Base-by-base conservation (phyloP, 2,329 filamentous ascomycete species). In the Diaporthe capsici region DNA sequence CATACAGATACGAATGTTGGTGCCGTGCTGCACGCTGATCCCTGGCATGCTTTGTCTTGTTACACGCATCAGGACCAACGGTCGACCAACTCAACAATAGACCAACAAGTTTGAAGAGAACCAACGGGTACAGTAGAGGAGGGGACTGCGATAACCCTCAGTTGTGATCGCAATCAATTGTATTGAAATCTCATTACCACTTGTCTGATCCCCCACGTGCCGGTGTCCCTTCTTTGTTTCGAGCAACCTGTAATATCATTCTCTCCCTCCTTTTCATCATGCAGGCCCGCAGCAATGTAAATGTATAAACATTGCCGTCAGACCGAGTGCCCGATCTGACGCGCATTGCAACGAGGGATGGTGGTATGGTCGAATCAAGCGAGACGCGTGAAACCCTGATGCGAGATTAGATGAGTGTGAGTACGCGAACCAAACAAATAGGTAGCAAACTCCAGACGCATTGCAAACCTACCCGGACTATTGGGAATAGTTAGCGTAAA, bases 1-100 rank as follows among this genome's bases (percentile, higher is more conserved):
- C 31, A 28, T 34, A 68, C 65, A 70, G 49, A 70, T 70, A 70
- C 65, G 49, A 70, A 39, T 55, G 49, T 42, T 70, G 49, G 65
- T 70, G 15, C 31, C 28, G 7, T 51, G 63, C 63, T 39, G 63
- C 13, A 51, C 47, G 15, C n/a, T 53, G 63, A 34, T 20, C 63
- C 28, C 28, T 17, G 47, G 22, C 28, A 37, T 34, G 12, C 51
- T 39, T 39, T 37, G 63, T 37, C 13, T 28, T 39, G 22, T 68
- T 25, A 68, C 44, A 51, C 31, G 22, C 63, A 53, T 53, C 25
- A 53, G 31, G 12, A 31, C n/a, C 47, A 55, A 55, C 65, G 34
- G 39, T 22, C 47, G 65, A 70, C 47, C 65, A 65, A 42, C 34
- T 25, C 22, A 25, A 65, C 39, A 47, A 10, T 20, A 42, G 10